These are phyloP conservation scores for Theileria sp. DNA, from an alignment of 169 alveolate species.

Conservation along the genomic window DNA sequence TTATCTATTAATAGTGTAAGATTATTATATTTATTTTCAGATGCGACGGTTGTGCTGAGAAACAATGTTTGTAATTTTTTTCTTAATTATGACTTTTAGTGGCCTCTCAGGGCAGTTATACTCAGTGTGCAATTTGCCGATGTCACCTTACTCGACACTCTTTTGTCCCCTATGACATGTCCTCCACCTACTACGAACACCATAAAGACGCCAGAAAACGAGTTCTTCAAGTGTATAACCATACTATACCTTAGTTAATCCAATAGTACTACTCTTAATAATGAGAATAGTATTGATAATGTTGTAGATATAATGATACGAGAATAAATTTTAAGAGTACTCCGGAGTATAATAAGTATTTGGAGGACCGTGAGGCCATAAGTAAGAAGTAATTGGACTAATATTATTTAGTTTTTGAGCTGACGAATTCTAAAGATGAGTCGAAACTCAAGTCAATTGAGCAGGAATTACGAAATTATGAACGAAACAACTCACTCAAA, in stretches of 20 bases:
- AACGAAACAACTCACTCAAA: slow-evolving; percentile 58
- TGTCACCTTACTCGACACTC: slow-evolving; percentile 50
- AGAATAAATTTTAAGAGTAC: slow-evolving; percentile 73
- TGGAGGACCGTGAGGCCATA: slow-evolving; percentile 69
- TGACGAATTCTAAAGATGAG: slow-evolving; percentile 61
- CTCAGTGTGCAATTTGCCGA: slow-evolving; percentile 71
- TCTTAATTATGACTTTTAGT: slow-evolving; percentile 1
- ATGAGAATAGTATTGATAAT: too few relatives aligned
- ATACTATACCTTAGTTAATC: not conserved
- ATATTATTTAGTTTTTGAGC: slow-evolving; percentile 36
- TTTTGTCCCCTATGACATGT: slow-evolving; percentile 48
- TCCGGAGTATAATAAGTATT: slow-evolving; percentile 71
- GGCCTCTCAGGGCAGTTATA: slow-evolving; percentile 51
- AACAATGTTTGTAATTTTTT: slow-evolving; percentile 33
- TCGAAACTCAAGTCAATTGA: slow-evolving; percentile 61
- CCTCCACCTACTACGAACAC: slow-evolving; percentile 32
- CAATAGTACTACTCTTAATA: slow-evolving; percentile 17
- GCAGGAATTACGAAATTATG: slow-evolving; percentile 68
- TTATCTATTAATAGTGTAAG: too few relatives aligned
- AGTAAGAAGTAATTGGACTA: not conserved
- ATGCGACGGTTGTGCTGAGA: slow-evolving; percentile 64
- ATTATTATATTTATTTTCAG: not conserved
- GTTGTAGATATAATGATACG: slow-evolving; percentile 72
- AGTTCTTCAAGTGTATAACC: slow-evolving; percentile 54
- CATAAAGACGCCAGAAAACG: slow-evolving; percentile 58